Evolutionary conservation across 164 flowering plant species (phyloP).

Genomic region (Malania oleifera): DNA sequence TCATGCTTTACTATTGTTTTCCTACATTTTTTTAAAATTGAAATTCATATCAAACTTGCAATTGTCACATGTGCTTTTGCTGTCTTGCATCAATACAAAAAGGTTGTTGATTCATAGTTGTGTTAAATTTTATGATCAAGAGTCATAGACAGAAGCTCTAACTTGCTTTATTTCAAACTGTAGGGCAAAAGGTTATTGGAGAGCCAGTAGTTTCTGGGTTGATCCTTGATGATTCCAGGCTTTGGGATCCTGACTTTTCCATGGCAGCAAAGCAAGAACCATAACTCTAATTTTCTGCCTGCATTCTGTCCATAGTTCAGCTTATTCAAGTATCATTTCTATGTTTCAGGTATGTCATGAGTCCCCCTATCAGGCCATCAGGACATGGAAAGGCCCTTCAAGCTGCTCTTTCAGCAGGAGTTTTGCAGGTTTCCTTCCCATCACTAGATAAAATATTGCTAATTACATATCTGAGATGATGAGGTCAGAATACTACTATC

Average conservation of each 20-base stretch:
- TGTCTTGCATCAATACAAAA: too few relatives aligned
- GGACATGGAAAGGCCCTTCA: constrained; percentile 90
- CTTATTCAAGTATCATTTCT: constrained; percentile 2
- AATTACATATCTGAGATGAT: not conserved
- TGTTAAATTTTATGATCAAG: not conserved
- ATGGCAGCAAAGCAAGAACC: constrained; percentile 79
- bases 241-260: constrained; percentile 88
- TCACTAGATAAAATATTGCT: not conserved
- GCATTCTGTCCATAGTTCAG: not conserved
- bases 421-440: constrained; percentile 65
- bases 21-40: too few relatives aligned
- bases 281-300: constrained; percentile 7
- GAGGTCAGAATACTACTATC: not conserved
- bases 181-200: constrained; percentile 95
- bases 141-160: not conserved
- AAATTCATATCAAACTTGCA: too few relatives aligned
- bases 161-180: constrained; percentile 18
- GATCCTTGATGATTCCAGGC: constrained; percentile 71
- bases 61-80: too few relatives aligned
- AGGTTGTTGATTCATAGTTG: not conserved
- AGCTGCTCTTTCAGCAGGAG: constrained; percentile 80
- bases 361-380: constrained; percentile 85
- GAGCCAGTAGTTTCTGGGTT: constrained; percentile 88
- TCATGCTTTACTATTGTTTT: too few relatives aligned
- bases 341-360: constrained; percentile 88